A percentile compares a stretch with the other conserved stretches of the same genome.
Evolutionary conservation across 2,329 filamentous ascomycete genomes (phyloP).

Genomic region (Hymenoscyphus albidus): DNA sequence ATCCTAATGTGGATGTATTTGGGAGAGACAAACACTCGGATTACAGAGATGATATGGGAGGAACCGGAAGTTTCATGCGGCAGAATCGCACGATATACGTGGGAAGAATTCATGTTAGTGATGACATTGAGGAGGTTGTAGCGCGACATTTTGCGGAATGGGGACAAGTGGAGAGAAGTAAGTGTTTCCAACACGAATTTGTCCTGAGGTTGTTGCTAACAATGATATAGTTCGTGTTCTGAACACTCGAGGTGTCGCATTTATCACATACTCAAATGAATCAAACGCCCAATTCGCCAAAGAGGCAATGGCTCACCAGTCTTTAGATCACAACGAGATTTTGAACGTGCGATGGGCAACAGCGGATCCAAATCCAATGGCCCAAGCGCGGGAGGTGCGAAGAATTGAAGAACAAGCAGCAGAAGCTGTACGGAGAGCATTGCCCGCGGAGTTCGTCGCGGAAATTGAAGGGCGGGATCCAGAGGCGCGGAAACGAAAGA

Average conservation of each 20-base stretch:
- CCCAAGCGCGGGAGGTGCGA: slow-evolving; percentile 84
- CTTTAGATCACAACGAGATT: slow-evolving; percentile 85
- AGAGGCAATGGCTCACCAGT: slow-evolving; percentile 94
- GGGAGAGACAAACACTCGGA: slow-evolving; percentile 88
- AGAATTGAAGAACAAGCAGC: slow-evolving; percentile 94
- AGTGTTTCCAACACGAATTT: slow-evolving; percentile 20
- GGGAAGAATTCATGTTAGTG: slow-evolving; percentile 88
- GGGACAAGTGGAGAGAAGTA: slow-evolving; percentile 80
- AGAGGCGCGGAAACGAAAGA: slow-evolving; percentile 81
- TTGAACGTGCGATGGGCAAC: slow-evolving; percentile 97
- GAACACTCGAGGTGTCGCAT: slow-evolving; percentile 84
- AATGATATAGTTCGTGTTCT: slow-evolving; percentile 62
- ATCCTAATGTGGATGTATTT: slow-evolving; percentile 93
- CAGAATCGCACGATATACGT: slow-evolving; percentile 94
- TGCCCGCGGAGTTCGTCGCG: slow-evolving; percentile 86
- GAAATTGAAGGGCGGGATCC: slow-evolving; percentile 91
- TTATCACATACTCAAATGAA: slow-evolving; percentile 91
- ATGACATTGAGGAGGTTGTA: slow-evolving; percentile 96
- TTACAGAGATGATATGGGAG: slow-evolving; percentile 96
- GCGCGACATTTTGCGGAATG: slow-evolving; percentile 94
- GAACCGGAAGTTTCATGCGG: slow-evolving; percentile 88
- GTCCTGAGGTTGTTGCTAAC: slow-evolving; percentile 22
- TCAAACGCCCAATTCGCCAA: slow-evolving; percentile 87
- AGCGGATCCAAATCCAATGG: slow-evolving; percentile 90
- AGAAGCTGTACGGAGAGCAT: slow-evolving; percentile 81